phyloP scores from a whole-genome alignment of 306 rosid species.

The Trifolium subterraneum region DNA sequence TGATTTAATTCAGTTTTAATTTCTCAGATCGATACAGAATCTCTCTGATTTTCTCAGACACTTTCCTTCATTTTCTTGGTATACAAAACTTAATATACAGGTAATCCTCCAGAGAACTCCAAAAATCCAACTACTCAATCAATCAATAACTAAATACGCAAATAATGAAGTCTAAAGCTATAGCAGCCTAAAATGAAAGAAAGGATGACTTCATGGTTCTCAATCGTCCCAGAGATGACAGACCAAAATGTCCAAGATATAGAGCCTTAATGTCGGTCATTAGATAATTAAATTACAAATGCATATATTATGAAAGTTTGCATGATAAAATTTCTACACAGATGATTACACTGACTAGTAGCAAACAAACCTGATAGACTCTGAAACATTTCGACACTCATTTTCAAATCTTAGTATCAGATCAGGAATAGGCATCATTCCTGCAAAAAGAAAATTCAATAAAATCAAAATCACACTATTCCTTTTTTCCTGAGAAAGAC shows the following conservation, averaged over 20 bases:
- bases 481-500: not conserved
- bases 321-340: not conserved
- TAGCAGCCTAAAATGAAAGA: slow-evolving; percentile 19
- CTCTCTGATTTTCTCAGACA: not conserved
- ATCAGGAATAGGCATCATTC: slow-evolving; percentile 81
- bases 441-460: slow-evolving; percentile 51
- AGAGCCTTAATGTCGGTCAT: slow-evolving; percentile 16
- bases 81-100: not conserved
- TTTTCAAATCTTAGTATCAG: slow-evolving; percentile 73
- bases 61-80: not conserved
- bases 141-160: slow-evolving; percentile 15
- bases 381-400: slow-evolving; percentile 80
- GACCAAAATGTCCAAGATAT: slow-evolving; percentile 12
- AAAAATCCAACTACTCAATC: slow-evolving; percentile 16
- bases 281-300: slow-evolving; percentile 17
- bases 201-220: slow-evolving; percentile 1
- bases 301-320: slow-evolving; percentile 26
- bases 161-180: slow-evolving; percentile 27
- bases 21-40: not conserved
- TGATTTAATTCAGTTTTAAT: not conserved
- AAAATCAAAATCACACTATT: slow-evolving; percentile 12
- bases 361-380: slow-evolving; percentile 73
- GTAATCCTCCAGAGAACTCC: slow-evolving; percentile 19
- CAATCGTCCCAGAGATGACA: slow-evolving; percentile 24
- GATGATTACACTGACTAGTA: slow-evolving; percentile 21